Evolutionary conservation across 1,284 basidiomycete species (phyloP).

Genomic region (Ustilago sp.): DNA sequence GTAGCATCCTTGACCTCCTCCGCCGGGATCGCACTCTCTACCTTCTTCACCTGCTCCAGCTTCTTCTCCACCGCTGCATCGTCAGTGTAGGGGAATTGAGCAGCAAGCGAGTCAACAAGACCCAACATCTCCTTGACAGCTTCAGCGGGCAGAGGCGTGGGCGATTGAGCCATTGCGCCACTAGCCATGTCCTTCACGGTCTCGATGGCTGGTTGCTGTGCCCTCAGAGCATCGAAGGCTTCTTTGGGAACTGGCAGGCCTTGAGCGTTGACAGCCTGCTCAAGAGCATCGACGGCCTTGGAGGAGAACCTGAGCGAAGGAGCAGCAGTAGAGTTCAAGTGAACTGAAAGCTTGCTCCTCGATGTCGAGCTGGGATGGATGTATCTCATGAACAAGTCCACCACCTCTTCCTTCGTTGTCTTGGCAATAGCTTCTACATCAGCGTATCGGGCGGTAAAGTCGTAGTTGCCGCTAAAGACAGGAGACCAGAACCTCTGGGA

Average conservation of each 20-base stretch:
- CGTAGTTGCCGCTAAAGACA: conserved; percentile 74
- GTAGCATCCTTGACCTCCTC: conserved; percentile 77
- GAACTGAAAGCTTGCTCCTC: conserved; percentile 59
- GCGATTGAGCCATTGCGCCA: conserved; percentile 68
- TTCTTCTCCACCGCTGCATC: conserved; percentile 68
- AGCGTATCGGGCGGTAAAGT: conserved; percentile 73
- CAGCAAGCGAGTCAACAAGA: conserved; percentile 76
- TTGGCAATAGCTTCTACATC: conserved; percentile 77
- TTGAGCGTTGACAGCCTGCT: conserved; percentile 74
- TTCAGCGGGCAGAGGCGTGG: conserved; percentile 66
- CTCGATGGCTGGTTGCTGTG: conserved; percentile 72
- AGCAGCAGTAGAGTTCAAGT: conserved; percentile 71
- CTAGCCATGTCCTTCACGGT: conserved; percentile 58
- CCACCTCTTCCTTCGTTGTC: conserved; percentile 81
- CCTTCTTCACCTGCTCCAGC: conserved; percentile 72
- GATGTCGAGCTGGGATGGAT: conserved; percentile 73
- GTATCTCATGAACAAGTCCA: conserved; percentile 79
- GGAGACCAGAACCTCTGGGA: conserved; percentile 73
- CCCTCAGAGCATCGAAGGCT: conserved; percentile 72
- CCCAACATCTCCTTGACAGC: conserved; percentile 74
- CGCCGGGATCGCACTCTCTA: conserved; percentile 71
- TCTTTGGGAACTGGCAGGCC: conserved; percentile 74
- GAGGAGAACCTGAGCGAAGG: conserved; percentile 76
- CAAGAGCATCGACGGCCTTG: conserved; percentile 77
- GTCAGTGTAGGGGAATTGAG: conserved; percentile 71